These are phyloP conservation scores for Paragyromitra xinjiangensis DNA, from an alignment of 495 filamentous ascomycete genomes.

Conservation along the genomic window DNA sequence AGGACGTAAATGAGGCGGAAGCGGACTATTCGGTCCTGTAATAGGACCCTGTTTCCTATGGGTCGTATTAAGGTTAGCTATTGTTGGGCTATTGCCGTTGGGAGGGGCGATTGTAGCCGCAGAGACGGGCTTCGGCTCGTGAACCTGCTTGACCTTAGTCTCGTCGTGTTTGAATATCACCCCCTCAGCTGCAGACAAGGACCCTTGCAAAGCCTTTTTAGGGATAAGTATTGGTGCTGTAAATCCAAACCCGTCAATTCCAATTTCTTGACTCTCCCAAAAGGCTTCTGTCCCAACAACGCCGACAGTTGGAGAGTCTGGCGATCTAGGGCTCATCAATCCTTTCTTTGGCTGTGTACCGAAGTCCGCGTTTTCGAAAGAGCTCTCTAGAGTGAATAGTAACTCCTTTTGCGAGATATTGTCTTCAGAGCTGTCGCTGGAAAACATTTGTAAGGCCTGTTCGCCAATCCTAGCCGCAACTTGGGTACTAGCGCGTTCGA, in stretches of 20 bases:
- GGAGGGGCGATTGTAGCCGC: not conserved
- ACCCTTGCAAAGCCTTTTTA: not conserved
- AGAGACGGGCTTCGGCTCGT: not conserved
- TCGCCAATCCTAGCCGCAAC: not conserved
- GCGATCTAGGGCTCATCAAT: not conserved
- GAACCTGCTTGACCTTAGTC: not conserved
- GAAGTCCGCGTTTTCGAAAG: not conserved
- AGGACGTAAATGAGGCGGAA: slow-evolving; percentile 15
- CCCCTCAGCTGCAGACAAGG: not conserved
- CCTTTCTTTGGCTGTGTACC: not conserved
- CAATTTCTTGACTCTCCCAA: slow-evolving; percentile 9
- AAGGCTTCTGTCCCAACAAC: slow-evolving; percentile 3
- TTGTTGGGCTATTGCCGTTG: not conserved
- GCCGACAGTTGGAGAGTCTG: not conserved
- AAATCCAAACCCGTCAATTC: not conserved
- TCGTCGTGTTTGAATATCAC: not conserved
- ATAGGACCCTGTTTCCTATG: not conserved
- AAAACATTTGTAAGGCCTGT: not conserved
- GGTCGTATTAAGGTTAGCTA: not conserved
- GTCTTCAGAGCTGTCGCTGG: not conserved
- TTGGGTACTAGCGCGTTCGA: not conserved
- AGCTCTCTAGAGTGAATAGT: not conserved
- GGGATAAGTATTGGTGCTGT: slow-evolving; percentile 13
- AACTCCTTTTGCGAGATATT: not conserved
- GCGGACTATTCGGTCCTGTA: not conserved